A percentile compares a stretch with the other conserved stretches of the same genome.
phyloP scores from a whole-genome alignment of 176 grass and related monocot species.

The Oryza rufipogon region DNA sequence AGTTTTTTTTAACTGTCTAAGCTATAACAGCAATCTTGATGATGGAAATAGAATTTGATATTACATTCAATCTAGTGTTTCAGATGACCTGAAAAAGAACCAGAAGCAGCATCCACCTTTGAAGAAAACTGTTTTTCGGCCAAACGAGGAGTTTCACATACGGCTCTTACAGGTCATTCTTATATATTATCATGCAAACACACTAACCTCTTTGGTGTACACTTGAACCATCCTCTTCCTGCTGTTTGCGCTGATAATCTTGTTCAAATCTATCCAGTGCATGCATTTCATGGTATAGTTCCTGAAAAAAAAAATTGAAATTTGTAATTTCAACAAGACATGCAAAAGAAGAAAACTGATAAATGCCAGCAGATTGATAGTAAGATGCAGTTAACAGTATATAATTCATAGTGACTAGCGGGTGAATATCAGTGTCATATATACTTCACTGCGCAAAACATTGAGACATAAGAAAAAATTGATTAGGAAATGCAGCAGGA shows the following conservation, averaged over 20 bases:
- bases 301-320: conserved; percentile 53
- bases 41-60: conserved; percentile 5
- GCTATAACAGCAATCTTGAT: conserved; percentile 11
- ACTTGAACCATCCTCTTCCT: conserved; percentile 76
- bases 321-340: conserved; percentile 26
- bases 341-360: conserved; percentile 18
- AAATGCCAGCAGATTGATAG: background rate
- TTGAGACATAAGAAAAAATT: background rate
- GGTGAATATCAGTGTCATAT: conserved; percentile 19
- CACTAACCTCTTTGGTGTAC: conserved; percentile 76
- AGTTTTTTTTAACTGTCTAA: background rate
- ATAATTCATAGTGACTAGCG: conserved; percentile 10
- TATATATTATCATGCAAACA: conserved; percentile 30
- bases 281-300: conserved; percentile 98
- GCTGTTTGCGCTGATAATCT: conserved; percentile 79
- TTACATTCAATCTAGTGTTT: conserved; percentile 28
- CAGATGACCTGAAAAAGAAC: background rate
- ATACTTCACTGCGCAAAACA: conserved; percentile 11
- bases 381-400: conserved; percentile 29
- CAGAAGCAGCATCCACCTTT: conserved; percentile 23
- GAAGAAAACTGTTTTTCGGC: conserved; percentile 5
- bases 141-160: conserved; percentile 7
- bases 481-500: background rate
- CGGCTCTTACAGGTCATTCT: conserved; percentile 28
- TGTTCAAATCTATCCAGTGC: conserved; percentile 96